These are phyloP conservation scores for Aspergillus indologenus DNA, from an alignment of 495 filamentous ascomycete genomes.

Conservation along the genomic window DNA sequence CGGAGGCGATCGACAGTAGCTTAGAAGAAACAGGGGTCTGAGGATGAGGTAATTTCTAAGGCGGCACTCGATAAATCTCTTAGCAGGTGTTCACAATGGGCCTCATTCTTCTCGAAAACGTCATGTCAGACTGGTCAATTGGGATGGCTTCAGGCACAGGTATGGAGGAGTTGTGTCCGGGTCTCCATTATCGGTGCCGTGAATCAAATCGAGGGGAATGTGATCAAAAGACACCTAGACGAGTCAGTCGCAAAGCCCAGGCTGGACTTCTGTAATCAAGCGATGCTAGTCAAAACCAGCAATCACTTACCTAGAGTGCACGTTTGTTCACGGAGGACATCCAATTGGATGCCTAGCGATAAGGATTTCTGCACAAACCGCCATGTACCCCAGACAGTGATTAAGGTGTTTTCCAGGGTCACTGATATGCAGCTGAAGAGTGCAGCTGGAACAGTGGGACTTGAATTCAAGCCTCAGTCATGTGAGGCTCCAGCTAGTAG, in stretches of 20 bases:
- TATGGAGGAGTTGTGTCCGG: not conserved
- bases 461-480: slow-evolving; percentile 6
- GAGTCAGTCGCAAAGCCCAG: not conserved
- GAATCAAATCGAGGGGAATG: not conserved
- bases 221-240: not conserved
- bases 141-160: not conserved
- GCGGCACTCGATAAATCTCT: not conserved
- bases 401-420: not conserved
- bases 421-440: slow-evolving; percentile 4
- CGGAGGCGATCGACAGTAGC: slow-evolving; percentile 1
- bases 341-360: slow-evolving; percentile 8
- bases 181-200: not conserved
- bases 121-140: not conserved
- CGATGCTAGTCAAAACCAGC: not conserved
- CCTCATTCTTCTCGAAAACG: not conserved
- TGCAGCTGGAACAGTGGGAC: slow-evolving; percentile 8
- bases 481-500: slow-evolving; percentile 6
- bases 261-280: not conserved
- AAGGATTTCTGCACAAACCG: slow-evolving; percentile 1
- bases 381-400: slow-evolving; percentile 4
- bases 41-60: not conserved
- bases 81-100: not conserved
- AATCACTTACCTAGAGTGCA: not conserved
- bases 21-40: not conserved
- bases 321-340: not conserved